phyloP scores from a whole-genome alignment of 352 stramenopile genomes.

The Phytophthora hybrid region DNA sequence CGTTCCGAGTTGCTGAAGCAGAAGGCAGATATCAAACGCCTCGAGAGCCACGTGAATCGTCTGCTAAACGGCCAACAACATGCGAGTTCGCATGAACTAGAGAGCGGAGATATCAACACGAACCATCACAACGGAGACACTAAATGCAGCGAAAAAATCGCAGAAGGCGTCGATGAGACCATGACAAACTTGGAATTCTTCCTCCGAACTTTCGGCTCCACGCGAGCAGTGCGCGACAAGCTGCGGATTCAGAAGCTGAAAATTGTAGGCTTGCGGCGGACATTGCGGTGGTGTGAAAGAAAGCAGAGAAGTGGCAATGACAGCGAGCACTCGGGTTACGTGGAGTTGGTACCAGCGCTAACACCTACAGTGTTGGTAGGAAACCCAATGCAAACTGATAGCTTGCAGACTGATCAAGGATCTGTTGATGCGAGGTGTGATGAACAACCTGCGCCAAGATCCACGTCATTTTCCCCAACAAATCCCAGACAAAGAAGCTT shows the following conservation, averaged over 20 bases:
- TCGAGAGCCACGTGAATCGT: neutral
- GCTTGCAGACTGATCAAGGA: neutral
- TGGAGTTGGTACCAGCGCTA: neutral
- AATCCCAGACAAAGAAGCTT: neutral
- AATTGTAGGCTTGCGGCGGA: neutral
- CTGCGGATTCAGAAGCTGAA: neutral
- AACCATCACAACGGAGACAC: neutral
- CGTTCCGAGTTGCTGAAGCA: neutral
- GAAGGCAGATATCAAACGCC: neutral
- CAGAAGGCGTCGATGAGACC: neutral
- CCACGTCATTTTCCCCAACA: neutral
- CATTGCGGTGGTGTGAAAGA: neutral
- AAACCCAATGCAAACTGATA: neutral
- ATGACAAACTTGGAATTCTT: neutral
- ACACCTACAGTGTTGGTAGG: neutral
- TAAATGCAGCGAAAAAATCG: neutral
- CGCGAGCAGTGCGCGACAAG: neutral
- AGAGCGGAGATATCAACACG: neutral
- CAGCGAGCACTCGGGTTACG: too few species aligned
- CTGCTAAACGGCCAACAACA: neutral
- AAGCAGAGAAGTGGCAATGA: neutral
- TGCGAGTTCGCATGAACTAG: neutral
- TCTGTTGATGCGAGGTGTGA: neutral
- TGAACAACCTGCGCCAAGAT: neutral
- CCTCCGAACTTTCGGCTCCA: neutral